Evolutionary conservation across 73 alveolate genomes (phyloP), one percentile per base, ranked within the genome.

Genomic region (Paramecium biaurelia): DNA sequence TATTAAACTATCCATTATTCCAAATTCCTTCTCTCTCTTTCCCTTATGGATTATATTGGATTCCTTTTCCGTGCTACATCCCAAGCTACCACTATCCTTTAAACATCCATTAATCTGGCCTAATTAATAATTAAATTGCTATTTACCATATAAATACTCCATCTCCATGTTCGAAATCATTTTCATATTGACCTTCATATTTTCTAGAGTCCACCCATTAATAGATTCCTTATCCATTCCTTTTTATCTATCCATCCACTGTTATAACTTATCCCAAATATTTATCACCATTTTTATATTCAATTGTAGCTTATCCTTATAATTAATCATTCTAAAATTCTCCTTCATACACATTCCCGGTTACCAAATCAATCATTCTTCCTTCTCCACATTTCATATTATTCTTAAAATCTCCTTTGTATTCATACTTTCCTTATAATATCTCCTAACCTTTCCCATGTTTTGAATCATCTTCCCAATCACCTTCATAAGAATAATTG

Each of bases 381-480:
- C 89, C 92, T 15, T 85, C 12, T n/a, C 95, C 95, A 20, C 82
- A 92, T 43, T 93, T 93, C 32, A 58, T 38, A 26, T 92, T 92
- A 76, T 74, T 24, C 43, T 28, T 70, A 56, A 76, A 93, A 12
- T 90, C 95, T 32, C 96, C 96, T 21, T 63, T 68, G 47, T 89
- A 93, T 18, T 24, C 41, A 67, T 47, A 87, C 34, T 92, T 92
- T 8, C 74, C 86, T 30, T 14, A 42, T 18, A 68, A 11, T 11
- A 28, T 42, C 24, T 72, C 93, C 21, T 30, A 53, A 5, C 96
- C 96, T 41, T 34, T 85, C 6, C 96, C 96, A 76, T 72, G 93
- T 92, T 49, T 93, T 42, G 11, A 30, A 76, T 89, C 95, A 12
- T 93, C 93, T 58, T 72, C 53, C 95, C 96, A 93, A 43, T 93